Conservation (phyloP, 2,329 filamentous ascomycete genomes). For the Thermothelomyces thermophilus region DNA sequence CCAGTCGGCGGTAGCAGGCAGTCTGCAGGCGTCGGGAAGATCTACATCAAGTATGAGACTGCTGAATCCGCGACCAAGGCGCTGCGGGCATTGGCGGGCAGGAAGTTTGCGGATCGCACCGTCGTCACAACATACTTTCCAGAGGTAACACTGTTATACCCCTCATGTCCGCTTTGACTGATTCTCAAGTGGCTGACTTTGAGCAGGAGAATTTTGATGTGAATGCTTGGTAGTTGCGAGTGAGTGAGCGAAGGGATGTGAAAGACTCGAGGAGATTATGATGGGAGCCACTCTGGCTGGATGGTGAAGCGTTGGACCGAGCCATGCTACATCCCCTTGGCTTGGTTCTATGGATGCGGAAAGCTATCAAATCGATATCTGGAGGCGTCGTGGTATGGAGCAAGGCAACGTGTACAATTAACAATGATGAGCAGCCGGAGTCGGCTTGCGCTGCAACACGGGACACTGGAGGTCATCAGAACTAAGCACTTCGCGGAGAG, state of each 20-base stretch:
- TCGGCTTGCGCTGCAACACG: background rate
- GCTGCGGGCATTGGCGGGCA: conserved; percentile 79
- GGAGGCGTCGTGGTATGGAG: background rate
- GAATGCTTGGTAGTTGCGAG: conserved; percentile 72
- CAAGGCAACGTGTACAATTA: conserved; percentile 13
- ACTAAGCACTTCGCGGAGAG: background rate
- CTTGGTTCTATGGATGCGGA: background rate
- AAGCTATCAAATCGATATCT: background rate
- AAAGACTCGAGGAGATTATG: background rate
- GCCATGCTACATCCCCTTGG: background rate
- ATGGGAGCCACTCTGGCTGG: background rate
- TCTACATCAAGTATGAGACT: conserved; percentile 88
- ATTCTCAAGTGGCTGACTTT: background rate
- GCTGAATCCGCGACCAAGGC: conserved; percentile 75
- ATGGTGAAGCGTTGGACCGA: background rate
- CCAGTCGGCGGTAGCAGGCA: conserved; percentile 77
- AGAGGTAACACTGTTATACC: conserved; percentile 54
- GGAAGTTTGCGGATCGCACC: conserved; percentile 93
- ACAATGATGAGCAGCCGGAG: background rate
- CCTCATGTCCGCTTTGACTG: background rate
- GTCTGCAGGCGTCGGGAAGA: conserved; percentile 89
- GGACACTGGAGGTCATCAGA: background rate
- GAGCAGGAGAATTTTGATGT: conserved; percentile 90
- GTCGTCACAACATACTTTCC: conserved; percentile 96
- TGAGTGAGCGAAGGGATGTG: background rate